These are phyloP conservation scores for Thalassiosira sp. DNA, from an alignment of 352 stramenopile species.

Conservation along the genomic window DNA sequence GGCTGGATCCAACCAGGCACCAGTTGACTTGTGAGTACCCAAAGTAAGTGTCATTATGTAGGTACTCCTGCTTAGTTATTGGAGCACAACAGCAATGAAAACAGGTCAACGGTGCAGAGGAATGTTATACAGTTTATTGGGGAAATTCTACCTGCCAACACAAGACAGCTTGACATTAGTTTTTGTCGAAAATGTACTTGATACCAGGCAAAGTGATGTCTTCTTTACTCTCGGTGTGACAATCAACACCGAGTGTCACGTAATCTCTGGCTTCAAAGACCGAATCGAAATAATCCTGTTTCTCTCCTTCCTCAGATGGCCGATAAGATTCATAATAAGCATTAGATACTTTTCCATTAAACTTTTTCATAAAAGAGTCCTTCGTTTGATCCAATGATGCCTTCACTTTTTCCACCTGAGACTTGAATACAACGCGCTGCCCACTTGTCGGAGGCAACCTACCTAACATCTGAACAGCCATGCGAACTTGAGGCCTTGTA, in stretches of 20 bases:
- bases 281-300: constrained; percentile 63
- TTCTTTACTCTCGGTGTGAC: constrained; percentile 46
- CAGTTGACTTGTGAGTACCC: no score
- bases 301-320: constrained; percentile 51
- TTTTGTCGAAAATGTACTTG: constrained; percentile 43
- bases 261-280: constrained; percentile 59
- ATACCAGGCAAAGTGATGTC: constrained; percentile 63
- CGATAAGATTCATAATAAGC: constrained; percentile 58
- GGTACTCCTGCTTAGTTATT: no score
- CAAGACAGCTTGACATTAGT: no score
- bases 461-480: constrained; percentile 62
- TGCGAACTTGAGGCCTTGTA: constrained; percentile 55
- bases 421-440: constrained; percentile 59
- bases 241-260: constrained; percentile 59
- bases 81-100: no score
- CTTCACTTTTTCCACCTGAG: constrained; percentile 65
- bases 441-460: constrained; percentile 61
- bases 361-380: constrained; percentile 55
- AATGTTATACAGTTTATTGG: no score
- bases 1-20: no score
- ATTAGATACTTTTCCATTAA: constrained; percentile 52
- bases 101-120: no score
- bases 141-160: no score
- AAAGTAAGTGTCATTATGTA: no score
- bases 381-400: constrained; percentile 64